Evolutionary conservation across 2,329 filamentous ascomycete genomes (phyloP).

Genomic region (Epichloe sibirici): DNA sequence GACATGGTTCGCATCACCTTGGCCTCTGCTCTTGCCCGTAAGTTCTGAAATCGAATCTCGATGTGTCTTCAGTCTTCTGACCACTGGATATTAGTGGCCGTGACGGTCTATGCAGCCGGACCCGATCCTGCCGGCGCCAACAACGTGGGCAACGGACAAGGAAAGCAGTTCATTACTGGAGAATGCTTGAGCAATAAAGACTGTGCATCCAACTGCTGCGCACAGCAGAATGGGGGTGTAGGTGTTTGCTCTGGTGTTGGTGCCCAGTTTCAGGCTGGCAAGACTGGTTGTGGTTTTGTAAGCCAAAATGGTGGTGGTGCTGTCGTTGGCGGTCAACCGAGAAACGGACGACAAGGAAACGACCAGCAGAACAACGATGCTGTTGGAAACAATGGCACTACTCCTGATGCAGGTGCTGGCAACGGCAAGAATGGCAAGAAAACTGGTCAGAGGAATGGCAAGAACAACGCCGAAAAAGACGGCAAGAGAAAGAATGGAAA

Average conservation of each 20-base stretch:
- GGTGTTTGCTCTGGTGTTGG: constrained; percentile 19
- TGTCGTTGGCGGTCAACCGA: neutral
- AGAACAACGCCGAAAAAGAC: neutral
- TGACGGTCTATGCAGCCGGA: constrained; percentile 8
- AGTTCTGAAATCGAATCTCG: constrained; percentile 3
- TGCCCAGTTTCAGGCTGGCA: constrained; percentile 18
- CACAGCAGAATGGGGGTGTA: constrained; percentile 11
- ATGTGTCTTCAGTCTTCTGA: neutral
- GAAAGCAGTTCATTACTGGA: constrained; percentile 19
- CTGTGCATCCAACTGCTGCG: constrained; percentile 18
- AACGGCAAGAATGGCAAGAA: neutral
- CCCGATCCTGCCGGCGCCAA: constrained; percentile 10
- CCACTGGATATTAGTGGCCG: constrained; percentile 1
- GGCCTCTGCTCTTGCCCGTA: constrained; percentile 14
- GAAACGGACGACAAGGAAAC: neutral
- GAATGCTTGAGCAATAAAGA: constrained; percentile 17
- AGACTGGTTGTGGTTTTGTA: constrained; percentile 18
- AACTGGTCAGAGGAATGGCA: too few species aligned
- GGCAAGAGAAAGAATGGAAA: neutral
- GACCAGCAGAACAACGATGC: neutral
- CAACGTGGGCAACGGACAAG: constrained; percentile 14
- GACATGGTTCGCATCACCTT: constrained; percentile 16
- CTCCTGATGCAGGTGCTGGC: neutral
- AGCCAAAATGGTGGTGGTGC: constrained; percentile 7
- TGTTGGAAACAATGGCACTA: neutral